Percentiles rank a stretch among this genome's conserved stretches.
phyloP scores from a whole-genome alignment of 345 rosid genomes.

The Dovyalis caffra region DNA sequence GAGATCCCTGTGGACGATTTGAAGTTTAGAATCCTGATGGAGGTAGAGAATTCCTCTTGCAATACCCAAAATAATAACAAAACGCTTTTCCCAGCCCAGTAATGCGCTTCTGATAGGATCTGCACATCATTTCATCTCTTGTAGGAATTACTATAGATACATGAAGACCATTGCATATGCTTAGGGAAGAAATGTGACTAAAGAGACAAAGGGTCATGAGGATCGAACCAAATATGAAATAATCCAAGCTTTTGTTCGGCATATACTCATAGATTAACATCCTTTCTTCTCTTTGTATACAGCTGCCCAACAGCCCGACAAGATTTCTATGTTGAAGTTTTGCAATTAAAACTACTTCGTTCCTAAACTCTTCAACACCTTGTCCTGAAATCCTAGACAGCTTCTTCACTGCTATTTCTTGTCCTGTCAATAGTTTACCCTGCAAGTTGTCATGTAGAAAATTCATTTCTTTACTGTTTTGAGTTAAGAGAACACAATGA shows the following conservation, averaged over 20 bases:
- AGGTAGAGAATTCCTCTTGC: slow-evolving; percentile 11
- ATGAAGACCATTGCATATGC: neutral
- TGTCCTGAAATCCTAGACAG: slow-evolving; percentile 37
- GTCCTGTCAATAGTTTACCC: slow-evolving; percentile 28
- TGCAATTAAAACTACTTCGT: slow-evolving; percentile 34
- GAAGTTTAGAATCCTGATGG: slow-evolving; percentile 4
- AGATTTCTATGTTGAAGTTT: slow-evolving; percentile 49
- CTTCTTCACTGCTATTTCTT: slow-evolving; percentile 46
- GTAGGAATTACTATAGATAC: neutral
- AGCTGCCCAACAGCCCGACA: slow-evolving; percentile 36
- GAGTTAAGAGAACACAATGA: neutral
- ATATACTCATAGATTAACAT: slow-evolving; percentile 35
- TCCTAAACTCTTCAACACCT: slow-evolving; percentile 38
- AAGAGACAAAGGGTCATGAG: no score
- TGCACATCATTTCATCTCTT: neutral
- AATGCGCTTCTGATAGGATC: neutral
- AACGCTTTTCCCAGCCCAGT: neutral
- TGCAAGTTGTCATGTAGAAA: neutral
- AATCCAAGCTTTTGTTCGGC: slow-evolving; percentile 36
- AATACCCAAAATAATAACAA: neutral
- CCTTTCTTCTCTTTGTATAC: slow-evolving; percentile 34
- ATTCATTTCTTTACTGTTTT: neutral
- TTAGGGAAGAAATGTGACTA: neutral
- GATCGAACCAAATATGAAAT: slow-evolving; percentile 31
- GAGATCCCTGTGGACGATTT: neutral